Evolutionary conservation across 805 yeast genomes (phyloP).

Genomic region (Gaillardinia entomophila): DNA sequence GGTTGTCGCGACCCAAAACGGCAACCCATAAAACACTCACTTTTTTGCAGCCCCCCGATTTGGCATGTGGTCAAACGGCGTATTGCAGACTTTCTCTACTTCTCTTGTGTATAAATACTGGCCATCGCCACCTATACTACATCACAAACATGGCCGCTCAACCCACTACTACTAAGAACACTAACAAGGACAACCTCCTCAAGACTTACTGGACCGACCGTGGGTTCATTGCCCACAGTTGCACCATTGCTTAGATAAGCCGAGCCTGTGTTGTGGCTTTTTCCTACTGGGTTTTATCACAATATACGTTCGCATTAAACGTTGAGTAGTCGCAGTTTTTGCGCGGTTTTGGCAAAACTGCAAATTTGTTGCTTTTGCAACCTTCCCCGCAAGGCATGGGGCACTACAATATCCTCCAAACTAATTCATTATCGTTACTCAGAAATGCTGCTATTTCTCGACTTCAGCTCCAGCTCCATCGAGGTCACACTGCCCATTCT

Average conservation of each 20-base stretch:
- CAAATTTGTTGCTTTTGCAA: too few species aligned
- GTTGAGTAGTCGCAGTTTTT: too few species aligned
- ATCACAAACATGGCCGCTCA: neutral
- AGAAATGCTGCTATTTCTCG: slow-evolving; percentile 14
- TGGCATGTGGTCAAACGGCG: neutral
- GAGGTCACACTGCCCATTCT: slow-evolving; percentile 13
- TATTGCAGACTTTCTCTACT: slow-evolving; percentile 5
- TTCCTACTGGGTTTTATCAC: too few species aligned
- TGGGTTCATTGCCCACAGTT: neutral
- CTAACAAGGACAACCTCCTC: neutral
- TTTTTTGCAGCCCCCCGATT: neutral
- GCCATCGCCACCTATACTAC: neutral
- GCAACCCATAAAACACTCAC: neutral
- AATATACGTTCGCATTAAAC: too few species aligned
- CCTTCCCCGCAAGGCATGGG: too few species aligned
- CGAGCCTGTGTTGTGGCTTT: too few species aligned
- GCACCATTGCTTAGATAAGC: neutral
- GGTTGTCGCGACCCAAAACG: too few species aligned
- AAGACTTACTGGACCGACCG: neutral
- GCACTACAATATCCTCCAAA: too few species aligned
- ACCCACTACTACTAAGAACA: neutral
- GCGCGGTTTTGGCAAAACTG: too few species aligned
- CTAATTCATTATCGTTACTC: too few species aligned
- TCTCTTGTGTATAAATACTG: neutral
- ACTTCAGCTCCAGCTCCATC: slow-evolving; percentile 5